Evolutionary conservation across 2,329 filamentous ascomycete genomes (phyloP).

Genomic region (Botrytis byssoidea): DNA sequence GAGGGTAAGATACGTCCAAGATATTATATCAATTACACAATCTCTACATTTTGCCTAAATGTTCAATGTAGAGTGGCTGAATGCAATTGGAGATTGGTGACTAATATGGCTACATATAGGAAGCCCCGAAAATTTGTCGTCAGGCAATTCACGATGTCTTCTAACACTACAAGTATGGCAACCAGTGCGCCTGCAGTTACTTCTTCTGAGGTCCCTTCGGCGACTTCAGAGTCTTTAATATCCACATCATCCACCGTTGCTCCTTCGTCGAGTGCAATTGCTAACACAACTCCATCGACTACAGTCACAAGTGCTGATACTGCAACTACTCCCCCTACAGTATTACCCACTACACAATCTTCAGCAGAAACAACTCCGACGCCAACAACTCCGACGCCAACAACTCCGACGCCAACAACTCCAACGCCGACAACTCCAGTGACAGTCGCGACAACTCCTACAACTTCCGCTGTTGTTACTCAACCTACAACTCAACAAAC

Average conservation of each 20-base stretch:
- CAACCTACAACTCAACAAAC: conserved; percentile 22
- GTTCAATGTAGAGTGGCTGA: conserved; percentile 3
- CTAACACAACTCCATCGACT: conserved; percentile 34
- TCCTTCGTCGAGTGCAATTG: conserved; percentile 31
- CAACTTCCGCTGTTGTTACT: conserved; percentile 21
- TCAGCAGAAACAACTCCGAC: conserved; percentile 21
- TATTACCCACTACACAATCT: conserved; percentile 19
- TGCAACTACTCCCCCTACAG: not conserved
- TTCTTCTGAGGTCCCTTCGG: conserved; percentile 21
- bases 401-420: conserved; percentile 19
- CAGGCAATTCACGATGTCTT: conserved; percentile 33
- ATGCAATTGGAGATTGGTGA: conserved; percentile 4
- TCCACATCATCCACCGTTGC: conserved; percentile 12
- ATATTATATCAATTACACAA: not conserved
- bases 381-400: conserved; percentile 15
- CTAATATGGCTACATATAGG: conserved; percentile 31
- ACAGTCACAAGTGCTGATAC: conserved; percentile 26
- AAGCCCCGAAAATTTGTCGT: conserved; percentile 25
- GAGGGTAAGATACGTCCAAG: conserved; percentile 10
- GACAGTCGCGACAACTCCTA: conserved; percentile 16
- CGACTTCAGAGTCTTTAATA: conserved; percentile 22
- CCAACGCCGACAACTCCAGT: conserved; percentile 24
- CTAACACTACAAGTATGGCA: conserved; percentile 36
- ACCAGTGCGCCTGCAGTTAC: conserved; percentile 24
- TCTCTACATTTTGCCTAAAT: not conserved